Evolutionary conservation across 2,329 filamentous ascomycete species (phyloP).

Genomic region (Aspergillus udagawae): DNA sequence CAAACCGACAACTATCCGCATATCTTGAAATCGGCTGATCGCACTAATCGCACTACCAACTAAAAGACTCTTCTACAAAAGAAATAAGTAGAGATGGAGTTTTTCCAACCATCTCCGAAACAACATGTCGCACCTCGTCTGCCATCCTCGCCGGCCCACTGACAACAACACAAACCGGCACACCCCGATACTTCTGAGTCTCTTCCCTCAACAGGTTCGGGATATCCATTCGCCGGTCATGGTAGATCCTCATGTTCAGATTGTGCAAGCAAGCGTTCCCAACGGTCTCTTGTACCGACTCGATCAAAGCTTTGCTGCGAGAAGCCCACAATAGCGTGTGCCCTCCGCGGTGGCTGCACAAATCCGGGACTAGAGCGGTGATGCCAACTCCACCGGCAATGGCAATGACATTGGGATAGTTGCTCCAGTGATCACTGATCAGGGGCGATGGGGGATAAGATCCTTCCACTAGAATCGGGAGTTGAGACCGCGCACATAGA

Average conservation of each 20-base stretch:
- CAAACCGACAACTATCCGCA: no score
- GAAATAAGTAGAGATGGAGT: neutral
- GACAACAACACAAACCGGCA: neutral
- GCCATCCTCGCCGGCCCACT: slow-evolving; percentile 1
- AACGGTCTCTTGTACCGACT: neutral
- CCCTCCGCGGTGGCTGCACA: neutral
- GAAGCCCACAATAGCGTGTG: neutral
- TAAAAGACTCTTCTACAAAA: slow-evolving; percentile 3
- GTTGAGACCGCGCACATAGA: neutral
- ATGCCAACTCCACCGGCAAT: neutral
- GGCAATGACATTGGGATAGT: neutral
- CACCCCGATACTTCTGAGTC: neutral
- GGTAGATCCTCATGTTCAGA: neutral
- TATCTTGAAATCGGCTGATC: no score
- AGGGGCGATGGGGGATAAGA: neutral
- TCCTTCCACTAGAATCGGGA: neutral
- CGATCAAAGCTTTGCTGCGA: neutral
- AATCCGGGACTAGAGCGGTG: neutral
- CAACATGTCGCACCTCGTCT: slow-evolving; percentile 1
- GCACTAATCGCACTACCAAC: slow-evolving; percentile 2
- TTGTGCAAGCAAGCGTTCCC: neutral
- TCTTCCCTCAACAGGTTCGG: neutral
- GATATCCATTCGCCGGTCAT: neutral
- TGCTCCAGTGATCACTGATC: no score
- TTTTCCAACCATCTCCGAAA: neutral